Conservation (phyloP, 2,329 filamentous ascomycete genomes). For the Cladobotryum mycophilum region DNA sequence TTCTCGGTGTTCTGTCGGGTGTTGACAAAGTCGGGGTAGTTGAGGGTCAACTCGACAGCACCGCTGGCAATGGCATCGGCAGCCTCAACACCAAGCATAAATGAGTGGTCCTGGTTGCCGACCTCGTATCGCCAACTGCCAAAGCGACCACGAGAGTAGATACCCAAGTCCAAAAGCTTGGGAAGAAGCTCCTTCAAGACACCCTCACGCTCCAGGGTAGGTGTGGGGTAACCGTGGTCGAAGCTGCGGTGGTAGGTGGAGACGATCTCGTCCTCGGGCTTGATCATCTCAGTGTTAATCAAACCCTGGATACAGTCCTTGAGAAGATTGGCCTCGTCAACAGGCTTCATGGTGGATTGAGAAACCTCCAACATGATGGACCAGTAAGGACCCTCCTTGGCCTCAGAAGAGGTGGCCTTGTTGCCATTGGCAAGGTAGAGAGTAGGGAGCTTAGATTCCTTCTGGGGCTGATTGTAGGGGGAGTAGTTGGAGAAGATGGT, state of each 20-base stretch:
- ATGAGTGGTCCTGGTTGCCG: conserved; percentile 95
- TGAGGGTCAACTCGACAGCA: conserved; percentile 84
- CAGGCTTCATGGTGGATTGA: conserved; percentile 91
- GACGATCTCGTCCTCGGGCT: conserved; percentile 86
- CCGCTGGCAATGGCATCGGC: conserved; percentile 86
- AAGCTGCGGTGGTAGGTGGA: conserved; percentile 98
- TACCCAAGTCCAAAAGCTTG: conserved; percentile 83
- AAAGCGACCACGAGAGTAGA: conserved; percentile 93
- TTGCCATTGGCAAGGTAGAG: conserved; percentile 79
- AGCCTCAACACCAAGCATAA: conserved; percentile 94
- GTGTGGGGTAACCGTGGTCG: conserved; percentile 97
- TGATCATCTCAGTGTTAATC: conserved; percentile 96
- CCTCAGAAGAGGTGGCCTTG: conserved; percentile 64
- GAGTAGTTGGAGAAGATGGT: conserved; percentile 99
- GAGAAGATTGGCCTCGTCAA: conserved; percentile 77
- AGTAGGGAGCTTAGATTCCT: conserved; percentile 78
- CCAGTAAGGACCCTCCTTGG: conserved; percentile 94
- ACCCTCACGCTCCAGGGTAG: conserved; percentile 88
- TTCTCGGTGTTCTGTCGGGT: conserved; percentile 53
- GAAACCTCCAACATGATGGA: conserved; percentile 99
- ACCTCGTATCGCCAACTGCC: conserved; percentile 97
- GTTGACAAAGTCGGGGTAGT: conserved; percentile 97
- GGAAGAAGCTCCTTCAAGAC: conserved; percentile 89
- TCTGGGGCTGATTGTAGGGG: conserved; percentile 89
- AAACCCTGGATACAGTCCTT: conserved; percentile 92